Conservation (phyloP, 2,329 filamentous ascomycete species). For the Cladophialophora psammophila region DNA sequence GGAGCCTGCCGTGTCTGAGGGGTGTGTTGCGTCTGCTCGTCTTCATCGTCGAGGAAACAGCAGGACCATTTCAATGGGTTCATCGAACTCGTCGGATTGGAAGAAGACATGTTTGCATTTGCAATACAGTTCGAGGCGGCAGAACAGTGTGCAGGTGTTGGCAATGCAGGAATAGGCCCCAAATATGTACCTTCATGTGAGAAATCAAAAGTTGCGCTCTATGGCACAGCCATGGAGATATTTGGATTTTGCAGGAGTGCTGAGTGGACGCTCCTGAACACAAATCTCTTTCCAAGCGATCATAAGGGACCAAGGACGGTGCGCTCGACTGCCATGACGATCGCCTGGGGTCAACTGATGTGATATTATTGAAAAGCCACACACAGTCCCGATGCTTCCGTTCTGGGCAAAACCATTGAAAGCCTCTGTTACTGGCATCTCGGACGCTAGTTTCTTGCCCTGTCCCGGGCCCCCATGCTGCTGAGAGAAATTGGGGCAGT, state of each 20-base stretch:
- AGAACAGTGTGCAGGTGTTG: neutral
- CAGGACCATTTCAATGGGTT: conserved; percentile 11
- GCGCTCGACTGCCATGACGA: neutral
- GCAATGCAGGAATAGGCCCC: neutral
- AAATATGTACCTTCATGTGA: neutral
- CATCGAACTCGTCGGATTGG: neutral
- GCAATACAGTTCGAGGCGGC: neutral
- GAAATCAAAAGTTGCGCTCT: neutral
- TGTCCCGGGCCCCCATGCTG: neutral
- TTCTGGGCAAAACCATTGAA: neutral
- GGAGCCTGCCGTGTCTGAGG: conserved; percentile 13
- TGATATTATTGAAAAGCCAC: conserved; percentile 3
- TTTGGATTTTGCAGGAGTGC: neutral
- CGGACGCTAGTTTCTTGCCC: neutral
- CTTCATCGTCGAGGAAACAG: conserved; percentile 18
- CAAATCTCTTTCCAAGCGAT: neutral
- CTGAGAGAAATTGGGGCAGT: neutral
- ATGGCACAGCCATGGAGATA: conserved; percentile 8
- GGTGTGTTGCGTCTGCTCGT: conserved; percentile 5
- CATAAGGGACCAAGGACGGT: neutral
- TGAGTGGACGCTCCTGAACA: neutral
- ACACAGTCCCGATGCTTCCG: conserved; percentile 4
- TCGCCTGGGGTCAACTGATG: neutral
- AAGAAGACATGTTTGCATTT: neutral
- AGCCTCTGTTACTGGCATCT: neutral